A percentile compares a stretch with the other conserved stretches of the same genome.
Evolutionary conservation across 306 rosid genomes (phyloP).

Genomic region (Quercus aquifolioides): DNA sequence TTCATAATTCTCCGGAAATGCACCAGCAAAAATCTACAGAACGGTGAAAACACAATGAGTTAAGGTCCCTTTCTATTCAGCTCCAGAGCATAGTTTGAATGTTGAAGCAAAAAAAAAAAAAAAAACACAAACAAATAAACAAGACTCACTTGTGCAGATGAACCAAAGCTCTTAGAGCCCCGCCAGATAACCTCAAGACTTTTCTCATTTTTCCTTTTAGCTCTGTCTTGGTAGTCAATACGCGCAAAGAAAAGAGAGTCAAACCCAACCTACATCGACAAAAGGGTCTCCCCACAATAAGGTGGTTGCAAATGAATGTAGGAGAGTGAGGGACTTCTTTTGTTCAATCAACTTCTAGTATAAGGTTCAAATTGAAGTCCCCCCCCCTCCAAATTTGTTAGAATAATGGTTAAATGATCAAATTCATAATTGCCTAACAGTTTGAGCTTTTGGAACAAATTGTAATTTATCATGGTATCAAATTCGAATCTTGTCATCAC

Average conservation of each 20-base stretch:
- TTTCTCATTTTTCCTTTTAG: conserved; percentile 58
- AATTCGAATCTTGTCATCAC: no score
- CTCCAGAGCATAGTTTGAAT: not conserved
- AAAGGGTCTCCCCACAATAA: not conserved
- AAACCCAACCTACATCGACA: conserved; percentile 52
- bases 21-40: conserved; percentile 51
- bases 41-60: not conserved
- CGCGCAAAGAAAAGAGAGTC: conserved; percentile 78
- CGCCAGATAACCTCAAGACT: conserved; percentile 78
- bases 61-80: not conserved
- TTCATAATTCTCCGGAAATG: conserved; percentile 51
- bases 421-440: no score
- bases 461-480: no score
- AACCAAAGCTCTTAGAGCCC: conserved; percentile 71
- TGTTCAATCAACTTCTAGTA: not conserved
- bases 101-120: no score
- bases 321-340: not conserved
- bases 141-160: conserved; percentile 58
- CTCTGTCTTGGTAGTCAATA: conserved; percentile 85
- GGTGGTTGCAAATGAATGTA: not conserved
- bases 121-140: not conserved
- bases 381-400: no score
- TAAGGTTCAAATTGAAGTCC: not conserved
- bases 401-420: no score
- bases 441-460: no score